Evolutionary conservation across 169 alveolate species (phyloP), one percentile per base, ranked within the genome.

Genomic region (Theileria orientalis): DNA sequence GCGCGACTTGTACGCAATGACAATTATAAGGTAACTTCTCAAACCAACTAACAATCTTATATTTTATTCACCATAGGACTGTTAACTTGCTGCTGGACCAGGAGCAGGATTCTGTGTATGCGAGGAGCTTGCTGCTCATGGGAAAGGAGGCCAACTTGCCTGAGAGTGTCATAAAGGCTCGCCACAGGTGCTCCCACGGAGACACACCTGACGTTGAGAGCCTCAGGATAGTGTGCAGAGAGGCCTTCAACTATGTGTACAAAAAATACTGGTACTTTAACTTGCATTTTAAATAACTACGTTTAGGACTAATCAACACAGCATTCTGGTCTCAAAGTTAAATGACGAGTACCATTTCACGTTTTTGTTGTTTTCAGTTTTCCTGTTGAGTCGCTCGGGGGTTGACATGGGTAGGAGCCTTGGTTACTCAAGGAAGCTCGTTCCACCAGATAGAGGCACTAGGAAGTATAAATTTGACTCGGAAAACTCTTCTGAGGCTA

Each of bases 31-130:
- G 87, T 79, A 35, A 56, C 0, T 30, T 2, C 13, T 0, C 21
- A 40, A 29, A 46, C 11, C 8, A 1, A 56, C 21, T 30, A 3
- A 25, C 16, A 49, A 27, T 3, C 21, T 56, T 5, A 6, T 27
- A 29, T 27, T 5, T 14, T 16, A 2, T 29, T 1, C 25, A 49
- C 1, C n/a, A 6, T 46, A 79, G 87, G 42, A 70, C 87, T 25
- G 82, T 79, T 2, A 79, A 79, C 69, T 44, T 79, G 76, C 57
- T 79, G 32, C 59, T 79, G 19, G 87, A 79, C 72, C 87, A 79
- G 46, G 87, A 71, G 49, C 87, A 79, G 62, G 77, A 69, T 42
- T 46, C 75, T 25, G 67, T 62, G 41, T 79, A 79, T 32, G 87
- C 87, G 33, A 70, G 66, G 32, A 79, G 87, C 75, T 9, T 79